phyloP scores from a whole-genome alignment of 1,284 basidiomycete genomes.

The Malassezia japonica region DNA sequence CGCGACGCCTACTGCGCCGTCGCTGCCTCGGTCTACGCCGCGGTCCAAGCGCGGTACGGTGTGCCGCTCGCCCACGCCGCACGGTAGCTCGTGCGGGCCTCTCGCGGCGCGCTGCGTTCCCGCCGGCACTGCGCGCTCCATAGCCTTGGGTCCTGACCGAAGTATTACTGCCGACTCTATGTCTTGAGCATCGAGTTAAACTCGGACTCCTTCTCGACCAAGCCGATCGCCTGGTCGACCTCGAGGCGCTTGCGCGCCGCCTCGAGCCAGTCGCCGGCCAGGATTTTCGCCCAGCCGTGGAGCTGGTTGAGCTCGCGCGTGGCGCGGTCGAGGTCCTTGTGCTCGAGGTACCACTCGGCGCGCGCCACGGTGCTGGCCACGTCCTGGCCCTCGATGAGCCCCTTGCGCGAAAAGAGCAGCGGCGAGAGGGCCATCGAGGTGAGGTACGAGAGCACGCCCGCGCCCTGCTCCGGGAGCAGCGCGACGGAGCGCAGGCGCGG shows the following conservation, averaged over 20 bases:
- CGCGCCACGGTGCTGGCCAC: constrained; percentile 75
- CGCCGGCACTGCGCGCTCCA: too few species aligned
- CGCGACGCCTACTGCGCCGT: background rate
- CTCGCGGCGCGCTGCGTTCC: too few species aligned
- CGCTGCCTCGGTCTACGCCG: too few species aligned
- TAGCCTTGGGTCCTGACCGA: too few species aligned
- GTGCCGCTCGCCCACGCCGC: too few species aligned
- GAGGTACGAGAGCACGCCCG: constrained; percentile 78
- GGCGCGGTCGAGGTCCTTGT: constrained; percentile 86
- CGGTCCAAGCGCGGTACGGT: too few species aligned
- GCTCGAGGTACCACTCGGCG: constrained; percentile 78
- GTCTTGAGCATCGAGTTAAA: constrained; percentile 50
- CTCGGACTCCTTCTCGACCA: constrained; percentile 73
- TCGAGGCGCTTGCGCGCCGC: constrained; percentile 80
- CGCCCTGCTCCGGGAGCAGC: constrained; percentile 68
- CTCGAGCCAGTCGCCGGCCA: constrained; percentile 82
- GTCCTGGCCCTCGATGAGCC: constrained; percentile 63
- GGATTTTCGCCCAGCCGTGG: constrained; percentile 63
- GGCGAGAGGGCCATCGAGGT: constrained; percentile 67
- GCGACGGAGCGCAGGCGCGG: constrained; percentile 78
- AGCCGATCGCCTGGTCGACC: constrained; percentile 84
- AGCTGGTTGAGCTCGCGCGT: constrained; percentile 84
- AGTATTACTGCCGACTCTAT: too few species aligned
- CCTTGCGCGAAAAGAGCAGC: constrained; percentile 68
- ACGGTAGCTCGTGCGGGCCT: too few species aligned